Base-by-base conservation (phyloP, 2,329 filamentous ascomycete genomes). In the Ophiostoma sp. region DNA sequence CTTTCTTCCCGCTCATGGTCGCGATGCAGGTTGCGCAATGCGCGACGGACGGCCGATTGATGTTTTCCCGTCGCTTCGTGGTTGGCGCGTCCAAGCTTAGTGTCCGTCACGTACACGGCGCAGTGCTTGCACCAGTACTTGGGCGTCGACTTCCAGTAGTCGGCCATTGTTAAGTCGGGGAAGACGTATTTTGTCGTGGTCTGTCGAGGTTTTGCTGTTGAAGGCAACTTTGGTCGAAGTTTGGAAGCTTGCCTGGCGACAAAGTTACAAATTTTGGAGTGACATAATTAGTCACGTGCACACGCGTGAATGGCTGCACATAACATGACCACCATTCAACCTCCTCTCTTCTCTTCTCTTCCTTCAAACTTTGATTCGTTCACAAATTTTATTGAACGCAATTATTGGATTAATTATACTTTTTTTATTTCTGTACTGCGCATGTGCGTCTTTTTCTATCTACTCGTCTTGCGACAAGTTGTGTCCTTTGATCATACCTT, bases 101-200 rank as follows among this genome's bases (percentile, higher is more conserved):
- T 98, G 85, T 99, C 96, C 83, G 93, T 93, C 69, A 99, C 93
- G 82, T 91, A 98, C 80, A 88, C 89, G 80, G 90, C 89, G 88
- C 96, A 99, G 85, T 97, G 93, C 82, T 98, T 98, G 89, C 96
- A 99, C 94, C 95, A 98, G 84, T 97, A 97, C 81, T 92, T 95
- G 6, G 95, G 95, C 81, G 95, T 97, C 25, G 95, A 98, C 82
- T 98, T 98, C 96, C 96, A 98, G 84, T 97, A 97, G 86, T 98
- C 96, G 0, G 96, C 91, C 96, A 99, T 98, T n/a, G 19, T 70
- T n/a, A 3, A 4, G 4, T 28, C 19, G 22, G 9, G 4, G 7
- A 22, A 1, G 36, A 63, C 9, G 36, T 17, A 15, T 4, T 19
- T 22, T 28, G 11, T 7, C 11, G n/a, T 15, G 11, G 6, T 25